Evolutionary conservation across 371 early-diverging fungal genomes (phyloP), one percentile per base, ranked within the genome.

Genomic region (Mortierella sp.): DNA sequence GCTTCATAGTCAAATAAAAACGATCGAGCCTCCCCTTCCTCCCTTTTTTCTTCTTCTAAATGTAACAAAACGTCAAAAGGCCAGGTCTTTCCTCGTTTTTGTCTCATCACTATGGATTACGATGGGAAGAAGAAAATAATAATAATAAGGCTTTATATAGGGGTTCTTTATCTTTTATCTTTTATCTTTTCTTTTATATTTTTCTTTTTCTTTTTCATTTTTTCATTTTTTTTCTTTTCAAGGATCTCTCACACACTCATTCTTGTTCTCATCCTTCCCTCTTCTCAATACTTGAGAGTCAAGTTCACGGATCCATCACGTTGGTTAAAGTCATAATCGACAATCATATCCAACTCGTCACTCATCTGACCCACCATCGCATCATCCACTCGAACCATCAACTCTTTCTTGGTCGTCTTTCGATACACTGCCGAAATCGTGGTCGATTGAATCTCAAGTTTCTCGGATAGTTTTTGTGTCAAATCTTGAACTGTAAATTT

Each of bases 261-360:
- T n/a, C n/a, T n/a, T n/a, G n/a, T n/a, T 47, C 26, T 51, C 30
- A 45, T 19, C 60, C 18, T 26, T n/a, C 37, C 44, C 47, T 11
- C 16, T 58, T 26, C 25, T 82, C 64, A 85, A 61, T 84, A 87
- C 29, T 77, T 82, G 23, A 88, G 75, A 4, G 84, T 71, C 23
- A 88, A 66, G 30, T 83, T 83, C 30, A 83, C 65, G 21, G 68
- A 67, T 15, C 84, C 87, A 66, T 85, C 86, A 28, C 72, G 72
- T 47, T 80, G 75, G n/a, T 71, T 80, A 29, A 83, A 65, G 11
- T 80, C 75, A 59, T 73, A 84, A 15, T 85, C 85, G 47, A 88
- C 80, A 11, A 80, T 82, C 83, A 89, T 89, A 60, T 84, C 86
- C 50, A 84, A 80, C 62, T 87, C 86, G 53, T 89, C 89, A 3